These are phyloP conservation scores for Pseudoscleropodium purum DNA, from an alignment of 225 moss, liverwort and hornwort species.

Conservation along the genomic window DNA sequence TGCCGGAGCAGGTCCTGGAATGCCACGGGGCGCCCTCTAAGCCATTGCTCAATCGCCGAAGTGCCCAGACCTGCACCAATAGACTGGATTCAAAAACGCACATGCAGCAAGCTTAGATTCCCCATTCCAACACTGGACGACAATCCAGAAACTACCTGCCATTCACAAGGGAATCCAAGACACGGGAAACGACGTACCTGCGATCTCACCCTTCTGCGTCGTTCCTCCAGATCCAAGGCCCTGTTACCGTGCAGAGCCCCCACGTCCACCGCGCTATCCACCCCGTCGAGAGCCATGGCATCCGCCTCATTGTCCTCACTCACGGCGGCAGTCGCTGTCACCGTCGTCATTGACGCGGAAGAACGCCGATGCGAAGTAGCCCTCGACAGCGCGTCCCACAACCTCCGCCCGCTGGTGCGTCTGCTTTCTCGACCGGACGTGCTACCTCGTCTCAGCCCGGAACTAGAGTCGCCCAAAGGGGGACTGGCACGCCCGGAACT, in stretches of 20 bases:
- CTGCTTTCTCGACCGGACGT: conserved; percentile 61
- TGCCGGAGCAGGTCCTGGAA: conserved; percentile 66
- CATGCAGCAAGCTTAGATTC: conserved; percentile 21
- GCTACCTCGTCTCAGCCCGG: conserved; percentile 33
- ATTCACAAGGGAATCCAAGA: background rate
- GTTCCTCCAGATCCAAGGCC: conserved; percentile 70
- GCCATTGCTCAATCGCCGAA: conserved; percentile 77
- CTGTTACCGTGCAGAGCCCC: conserved; percentile 55
- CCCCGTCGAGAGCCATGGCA: conserved; percentile 37
- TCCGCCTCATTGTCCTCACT: conserved; percentile 39
- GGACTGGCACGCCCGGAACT: conserved; percentile 43
- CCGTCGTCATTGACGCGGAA: conserved; percentile 4
- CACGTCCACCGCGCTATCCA: conserved; percentile 44
- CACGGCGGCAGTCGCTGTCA: conserved; percentile 6
- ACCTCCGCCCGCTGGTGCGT: conserved; percentile 76
- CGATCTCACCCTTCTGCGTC: conserved; percentile 74
- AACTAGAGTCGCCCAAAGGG: conserved; percentile 24
- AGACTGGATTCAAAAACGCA: conserved; percentile 15
- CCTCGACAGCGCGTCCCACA: conserved; percentile 88
- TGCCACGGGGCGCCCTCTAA: conserved; percentile 70
- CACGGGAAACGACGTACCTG: conserved; percentile 43
- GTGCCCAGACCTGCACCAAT: conserved; percentile 74
- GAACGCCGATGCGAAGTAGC: conserved; percentile 83
- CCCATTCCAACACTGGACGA: background rate
- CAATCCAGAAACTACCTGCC: background rate